Evolutionary conservation across 805 yeast genomes (phyloP), one percentile per base, ranked within the genome.

Genomic region (Zygotorulaspora danielsina): DNA sequence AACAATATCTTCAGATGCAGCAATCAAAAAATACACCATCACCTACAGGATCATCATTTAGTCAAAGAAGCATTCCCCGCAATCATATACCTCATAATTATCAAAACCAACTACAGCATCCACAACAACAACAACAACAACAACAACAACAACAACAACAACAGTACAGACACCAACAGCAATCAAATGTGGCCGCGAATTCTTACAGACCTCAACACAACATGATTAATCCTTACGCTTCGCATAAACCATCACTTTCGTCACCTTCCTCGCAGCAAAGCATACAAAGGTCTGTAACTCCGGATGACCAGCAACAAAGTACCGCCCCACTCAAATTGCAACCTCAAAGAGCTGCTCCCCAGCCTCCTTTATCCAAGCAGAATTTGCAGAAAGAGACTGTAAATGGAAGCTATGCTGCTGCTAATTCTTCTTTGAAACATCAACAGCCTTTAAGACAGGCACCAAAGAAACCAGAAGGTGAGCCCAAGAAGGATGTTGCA

Each of bases 381-480:
- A 38, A 41, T 10, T 31, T 38, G 6, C 39, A 35, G 10, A 36
- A 36, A 5, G 39, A 26, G 3, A 28, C 31, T 15, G 15, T 12
- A 34, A 34, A 24, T 12, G 25, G 17, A 6, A 34, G 18, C 19
- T 13, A 16, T 11, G 12, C 19, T 2, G 22, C 17, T 34, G 15
- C 24, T 15, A 17, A 4, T 30, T 8, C 17, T 18, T 15, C 37
- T 24, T 18, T 12, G 31, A 37, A 39, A 12, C 31, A 37, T 15
- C 41, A 36, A 10, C 51, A 44, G 20, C 53, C 57, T 16, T 39
- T 42, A 25, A 51, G 63, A 38, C 53, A 53, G 32, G 64, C 63
- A 3, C 64, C 63, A 41, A 64, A 57, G 48, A 52, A 54, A 44
- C 63, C 46, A 6, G 44, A 41, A 9, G 28, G 34, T 9, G 51